A percentile compares a stretch with the other conserved stretches of the same genome.
These are phyloP conservation scores for Wallacemonas collosoma DNA, from an alignment of 208 protist genomes.

Conservation along the genomic window DNA sequence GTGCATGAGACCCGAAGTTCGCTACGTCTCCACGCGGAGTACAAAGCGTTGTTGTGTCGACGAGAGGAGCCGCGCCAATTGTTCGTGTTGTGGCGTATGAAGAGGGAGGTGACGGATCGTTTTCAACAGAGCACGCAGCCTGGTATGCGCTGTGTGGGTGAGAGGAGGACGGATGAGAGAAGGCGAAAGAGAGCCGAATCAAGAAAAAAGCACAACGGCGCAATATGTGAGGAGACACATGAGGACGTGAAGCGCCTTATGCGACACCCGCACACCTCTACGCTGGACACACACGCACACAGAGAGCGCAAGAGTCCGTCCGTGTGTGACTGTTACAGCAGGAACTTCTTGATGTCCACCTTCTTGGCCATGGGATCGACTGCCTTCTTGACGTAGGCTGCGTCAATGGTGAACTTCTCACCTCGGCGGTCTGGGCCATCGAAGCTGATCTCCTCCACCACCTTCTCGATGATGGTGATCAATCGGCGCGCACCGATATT, in stretches of 20 bases:
- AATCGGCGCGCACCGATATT: constrained; percentile 98
- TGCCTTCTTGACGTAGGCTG: constrained; percentile 88
- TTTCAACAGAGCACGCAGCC: too few relatives aligned
- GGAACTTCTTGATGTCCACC: constrained; percentile 94
- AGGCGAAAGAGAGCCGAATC: background rate
- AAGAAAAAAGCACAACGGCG: constrained; percentile 1
- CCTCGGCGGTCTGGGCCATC: constrained; percentile 85
- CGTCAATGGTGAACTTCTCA: constrained; percentile 87
- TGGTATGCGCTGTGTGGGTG: background rate
- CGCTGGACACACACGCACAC: background rate
- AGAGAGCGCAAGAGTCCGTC: background rate
- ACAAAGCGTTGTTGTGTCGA: too few relatives aligned
- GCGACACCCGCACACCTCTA: too few relatives aligned
- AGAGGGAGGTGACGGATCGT: too few relatives aligned
- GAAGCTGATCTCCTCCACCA: constrained; percentile 97
- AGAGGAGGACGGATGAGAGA: background rate
- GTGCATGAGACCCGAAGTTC: too few relatives aligned
- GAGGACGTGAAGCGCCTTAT: background rate
- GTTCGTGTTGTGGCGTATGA: too few relatives aligned
- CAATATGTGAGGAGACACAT: constrained; percentile 23
- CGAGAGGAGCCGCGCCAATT: too few relatives aligned
- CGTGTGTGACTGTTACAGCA: constrained; percentile 53
- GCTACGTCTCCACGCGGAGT: too few relatives aligned
- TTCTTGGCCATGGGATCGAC: constrained; percentile 92
- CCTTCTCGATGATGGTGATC: constrained; percentile 97